Base-by-base conservation (phyloP, 305 asterid genomes). In the Rubia balearica region DNA sequence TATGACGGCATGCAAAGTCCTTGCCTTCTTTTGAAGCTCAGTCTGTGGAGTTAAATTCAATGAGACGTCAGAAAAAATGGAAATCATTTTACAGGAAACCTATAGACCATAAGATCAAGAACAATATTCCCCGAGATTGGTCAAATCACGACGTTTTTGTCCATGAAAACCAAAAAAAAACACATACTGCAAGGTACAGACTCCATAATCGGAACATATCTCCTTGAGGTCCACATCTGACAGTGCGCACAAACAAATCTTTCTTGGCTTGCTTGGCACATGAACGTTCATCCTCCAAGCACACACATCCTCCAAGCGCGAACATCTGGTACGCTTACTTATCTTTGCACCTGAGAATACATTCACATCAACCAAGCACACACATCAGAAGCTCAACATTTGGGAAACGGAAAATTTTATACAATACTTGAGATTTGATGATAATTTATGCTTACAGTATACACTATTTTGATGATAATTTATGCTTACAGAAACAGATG, bases 271-370 rank as follows among this genome's bases (percentile, higher is more conserved):
- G 12, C 42, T 71, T 24, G 76, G 61, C 59, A 57, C 73, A 19
- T 24, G 68, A 49, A 78, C 71, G 21, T 66, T 33, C 41, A 62
- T 42, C 41, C 61, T 65, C 0, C 57, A 5, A 14, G n/a, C 73
- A 3, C 33, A 30, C 33, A 30, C 33, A 30, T 30, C 33, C n/a
- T n/a, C n/a, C n/a, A n/a, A n/a, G n/a, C n/a, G n/a, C n/a, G n/a
- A n/a, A n/a, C n/a, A n/a, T n/a, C n/a, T 30, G 33, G 33, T 30
- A 30, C 12, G 41, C 33, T 83, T 16, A 81, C 43, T 69, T 71
- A 59, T 55, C 79, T 75, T 80, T 9, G 85, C 75, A 55, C 95
- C 97, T 90, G 83, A 71, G 55, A 78, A 65, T n/a, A 66, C 66
- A 75, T 53, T 33, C 14, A 66, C 10, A 14, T 21, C 59, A 66